Evolutionary conservation across 148 eudicot species (phyloP).

Genomic region (Rhododendron kiyosumense): DNA sequence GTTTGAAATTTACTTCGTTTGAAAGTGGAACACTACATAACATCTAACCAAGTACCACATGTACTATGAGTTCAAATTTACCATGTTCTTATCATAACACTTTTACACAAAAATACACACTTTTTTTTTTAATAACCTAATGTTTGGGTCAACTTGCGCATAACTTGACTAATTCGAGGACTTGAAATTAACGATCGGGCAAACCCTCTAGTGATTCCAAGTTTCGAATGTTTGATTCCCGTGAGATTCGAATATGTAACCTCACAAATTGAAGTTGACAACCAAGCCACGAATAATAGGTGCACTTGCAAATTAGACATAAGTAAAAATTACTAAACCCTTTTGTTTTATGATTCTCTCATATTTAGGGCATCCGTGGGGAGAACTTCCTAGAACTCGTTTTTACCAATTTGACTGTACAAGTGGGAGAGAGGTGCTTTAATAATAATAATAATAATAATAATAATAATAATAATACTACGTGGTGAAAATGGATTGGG

Average conservation of each 20-base stretch:
- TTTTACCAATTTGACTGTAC: slow-evolving; percentile 20
- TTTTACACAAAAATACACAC: neutral
- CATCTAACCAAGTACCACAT: neutral
- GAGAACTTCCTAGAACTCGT: neutral
- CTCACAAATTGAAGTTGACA: neutral
- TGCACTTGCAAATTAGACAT: neutral
- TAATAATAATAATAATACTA: neutral
- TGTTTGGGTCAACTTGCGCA: no score
- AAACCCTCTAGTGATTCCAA: no score
- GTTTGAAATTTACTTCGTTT: no score
- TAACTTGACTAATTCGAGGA: no score
- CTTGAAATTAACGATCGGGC: no score
- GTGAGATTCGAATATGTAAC: neutral
- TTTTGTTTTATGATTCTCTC: neutral
- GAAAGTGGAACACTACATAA: no score
- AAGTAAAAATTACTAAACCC: neutral
- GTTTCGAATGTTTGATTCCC: no score
- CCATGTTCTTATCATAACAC: neutral
- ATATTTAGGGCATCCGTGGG: neutral
- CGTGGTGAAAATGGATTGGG: slow-evolving; percentile 23
- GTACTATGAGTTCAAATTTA: neutral
- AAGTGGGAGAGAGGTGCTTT: neutral
- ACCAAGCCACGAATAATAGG: neutral
- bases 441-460: neutral
- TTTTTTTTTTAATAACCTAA: no score